Evolutionary conservation across 2,329 filamentous ascomycete species (phyloP).

Genomic region (Amauroascus verrucosus): DNA sequence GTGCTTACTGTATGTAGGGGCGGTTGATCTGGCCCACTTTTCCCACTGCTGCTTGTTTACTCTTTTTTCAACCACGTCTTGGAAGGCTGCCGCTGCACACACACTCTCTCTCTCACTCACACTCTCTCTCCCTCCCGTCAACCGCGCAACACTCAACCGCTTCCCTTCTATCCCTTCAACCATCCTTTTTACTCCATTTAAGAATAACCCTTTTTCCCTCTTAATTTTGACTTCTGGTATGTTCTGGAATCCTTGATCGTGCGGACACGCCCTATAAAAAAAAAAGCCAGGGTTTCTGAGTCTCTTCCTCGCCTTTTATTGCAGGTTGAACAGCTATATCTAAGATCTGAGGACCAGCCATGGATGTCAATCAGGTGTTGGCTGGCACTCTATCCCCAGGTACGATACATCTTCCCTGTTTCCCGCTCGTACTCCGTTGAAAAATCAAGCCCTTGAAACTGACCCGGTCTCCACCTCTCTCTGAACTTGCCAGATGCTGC

Average conservation of each 20-base stretch:
- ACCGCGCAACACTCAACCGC: no score
- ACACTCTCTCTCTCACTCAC: neutral
- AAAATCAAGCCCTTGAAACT: neutral
- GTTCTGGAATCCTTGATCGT: slow-evolving; percentile 6
- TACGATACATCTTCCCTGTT: slow-evolving; percentile 42
- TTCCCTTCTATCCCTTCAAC: neutral
- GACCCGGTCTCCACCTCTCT: neutral
- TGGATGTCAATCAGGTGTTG: slow-evolving; percentile 98
- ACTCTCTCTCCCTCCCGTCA: neutral
- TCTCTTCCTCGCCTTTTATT: neutral
- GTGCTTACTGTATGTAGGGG: no score
- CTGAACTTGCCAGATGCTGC: slow-evolving; percentile 57
- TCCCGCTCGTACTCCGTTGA: no score
- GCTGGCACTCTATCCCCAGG: slow-evolving; percentile 91
- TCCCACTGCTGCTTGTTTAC: slow-evolving; percentile 10
- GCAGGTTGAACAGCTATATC: slow-evolving; percentile 1
- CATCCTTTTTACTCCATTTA: neutral
- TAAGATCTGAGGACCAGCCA: slow-evolving; percentile 42
- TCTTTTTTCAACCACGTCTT: slow-evolving; percentile 10
- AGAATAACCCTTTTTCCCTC: neutral
- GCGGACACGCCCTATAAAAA: neutral
- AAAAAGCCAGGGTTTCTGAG: slow-evolving; percentile 8
- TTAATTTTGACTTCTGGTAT: slow-evolving; percentile 1
- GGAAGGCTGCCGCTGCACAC: slow-evolving; percentile 4
- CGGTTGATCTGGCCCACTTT: slow-evolving; percentile 10